A percentile compares a stretch with the other conserved stretches of the same genome.
phyloP scores from a whole-genome alignment of 805 yeast species.

The Wickerhamomyces queroliae region DNA sequence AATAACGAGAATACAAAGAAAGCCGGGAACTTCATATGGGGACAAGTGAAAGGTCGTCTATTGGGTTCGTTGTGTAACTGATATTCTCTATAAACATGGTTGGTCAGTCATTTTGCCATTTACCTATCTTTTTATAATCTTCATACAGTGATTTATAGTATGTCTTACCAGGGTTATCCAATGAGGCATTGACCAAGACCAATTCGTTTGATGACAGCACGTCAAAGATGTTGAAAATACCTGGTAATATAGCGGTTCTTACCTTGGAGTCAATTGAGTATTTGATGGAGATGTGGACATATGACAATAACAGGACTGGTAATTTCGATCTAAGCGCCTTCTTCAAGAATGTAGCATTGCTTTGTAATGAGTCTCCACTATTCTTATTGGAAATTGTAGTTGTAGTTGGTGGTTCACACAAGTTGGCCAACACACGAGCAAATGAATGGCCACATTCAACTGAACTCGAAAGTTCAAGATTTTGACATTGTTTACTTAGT shows the following conservation, averaged over 20 bases:
- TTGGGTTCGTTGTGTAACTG: background rate
- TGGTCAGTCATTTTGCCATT: conserved; percentile 46
- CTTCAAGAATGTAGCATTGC: no score
- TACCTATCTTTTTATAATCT: conserved; percentile 71
- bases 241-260: conserved; percentile 44
- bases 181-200: conserved; percentile 49
- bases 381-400: no score
- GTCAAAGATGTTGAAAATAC: conserved; percentile 61
- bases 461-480: conserved; percentile 17
- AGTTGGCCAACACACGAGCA: conserved; percentile 54
- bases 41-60: conserved; percentile 1
- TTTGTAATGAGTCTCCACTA: no score
- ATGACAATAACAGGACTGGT: conserved; percentile 54
- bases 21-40: conserved; percentile 16
- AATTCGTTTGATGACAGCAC: conserved; percentile 64
- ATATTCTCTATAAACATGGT: no score
- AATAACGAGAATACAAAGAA: conserved; percentile 20
- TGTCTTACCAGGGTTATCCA: conserved; percentile 66
- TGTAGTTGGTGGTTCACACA: conserved; percentile 74
- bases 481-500: conserved; percentile 25
- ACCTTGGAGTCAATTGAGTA: conserved; percentile 40
- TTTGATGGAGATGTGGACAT: conserved; percentile 46
- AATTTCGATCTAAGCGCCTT: conserved; percentile 58
- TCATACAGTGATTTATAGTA: conserved; percentile 63
- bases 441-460: conserved; percentile 39